A percentile compares a stretch with the other conserved stretches of the same genome.
These are phyloP conservation scores for Cladophialophora exuberans DNA, from an alignment of 2,329 filamentous ascomycete species.

Conservation along the genomic window DNA sequence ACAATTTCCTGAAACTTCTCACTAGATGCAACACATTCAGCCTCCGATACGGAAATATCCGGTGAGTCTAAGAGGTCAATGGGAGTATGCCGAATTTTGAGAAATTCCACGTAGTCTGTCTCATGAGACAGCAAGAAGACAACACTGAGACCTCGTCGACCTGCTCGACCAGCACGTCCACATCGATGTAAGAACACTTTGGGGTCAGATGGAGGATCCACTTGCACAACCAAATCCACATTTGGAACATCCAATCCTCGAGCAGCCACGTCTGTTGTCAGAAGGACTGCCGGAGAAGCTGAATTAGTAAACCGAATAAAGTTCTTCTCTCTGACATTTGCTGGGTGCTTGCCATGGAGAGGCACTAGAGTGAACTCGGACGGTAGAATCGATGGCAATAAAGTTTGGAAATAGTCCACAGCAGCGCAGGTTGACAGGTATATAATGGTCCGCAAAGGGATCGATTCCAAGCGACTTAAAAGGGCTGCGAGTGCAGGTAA, in stretches of 20 bases:
- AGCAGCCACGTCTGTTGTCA: slow-evolving; percentile 91
- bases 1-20: slow-evolving; percentile 63
- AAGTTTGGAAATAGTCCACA: slow-evolving; percentile 88
- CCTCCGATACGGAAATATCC: slow-evolving; percentile 59
- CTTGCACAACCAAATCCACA: slow-evolving; percentile 86
- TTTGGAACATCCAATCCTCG: slow-evolving; percentile 89
- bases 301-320: slow-evolving; percentile 78
- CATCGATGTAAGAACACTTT: slow-evolving; percentile 77
- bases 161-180: slow-evolving; percentile 65
- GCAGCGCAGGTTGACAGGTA: slow-evolving; percentile 93
- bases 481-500: slow-evolving; percentile 73
- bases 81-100: slow-evolving; percentile 85
- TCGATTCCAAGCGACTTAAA: slow-evolving; percentile 69
- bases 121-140: slow-evolving; percentile 87
- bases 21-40: slow-evolving; percentile 63
- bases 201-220: slow-evolving; percentile 83
- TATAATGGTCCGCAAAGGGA: slow-evolving; percentile 82
- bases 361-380: slow-evolving; percentile 69
- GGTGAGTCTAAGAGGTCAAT: slow-evolving; percentile 67
- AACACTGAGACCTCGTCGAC: slow-evolving; percentile 76
- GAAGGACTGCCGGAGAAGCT: slow-evolving; percentile 74
- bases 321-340: slow-evolving; percentile 85
- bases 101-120: slow-evolving; percentile 85
- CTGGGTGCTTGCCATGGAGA: slow-evolving; percentile 88
- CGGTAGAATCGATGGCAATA: slow-evolving; percentile 74